Base-by-base conservation (phyloP, 805 yeast species). In the Candida xyloterini region DNA sequence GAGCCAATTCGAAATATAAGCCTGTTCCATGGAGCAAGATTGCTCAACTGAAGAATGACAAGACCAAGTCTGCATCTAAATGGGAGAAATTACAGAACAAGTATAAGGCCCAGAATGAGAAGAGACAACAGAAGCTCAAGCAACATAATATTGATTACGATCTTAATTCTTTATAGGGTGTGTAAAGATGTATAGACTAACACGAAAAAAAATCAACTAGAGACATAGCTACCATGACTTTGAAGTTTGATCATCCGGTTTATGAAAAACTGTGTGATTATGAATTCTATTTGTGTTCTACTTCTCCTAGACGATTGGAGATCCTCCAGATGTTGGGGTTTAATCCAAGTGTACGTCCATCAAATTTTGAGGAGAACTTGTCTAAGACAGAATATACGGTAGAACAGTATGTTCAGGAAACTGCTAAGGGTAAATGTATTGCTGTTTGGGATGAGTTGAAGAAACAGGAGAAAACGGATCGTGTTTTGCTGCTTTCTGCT, bases 231-330 rank as follows among this genome's bases (percentile, higher is more conserved):
- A 20, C 16, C 16, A 46, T 46, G 47, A 26, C 45, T 3, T 13
- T 34, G 23, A 32, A 54, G 10, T 52, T 65, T 31, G 40, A 53
- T 2, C 64, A 64, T 43, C 63, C 70, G 9, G 49, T 68, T 4
- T 62, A 57, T 43, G 46, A 54, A 1, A 52, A 49, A 29, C 30
- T 63, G 7, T 10, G 37, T 4, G 32, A 41, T 28, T 54, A 52
- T 34, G 33, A 47, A 4, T 65, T 90, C 18, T 66, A 87, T 5
- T 69, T 91, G 6, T 96, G 95, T 0, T 87, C 96, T 2, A 74
- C 84, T 1, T 90, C 97, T 0, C 91, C 95, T 2, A 70, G 96
- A 44, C 66, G 99, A 42, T 62, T 67, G 38, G 86, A 85, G 40
- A 82, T 93, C n/a, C 53, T 93, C 21, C 54, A 60, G 5, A 78